Evolutionary conservation across 2,329 filamentous ascomycete genomes (phyloP).

Genomic region (Fusarium decemcellulare): DNA sequence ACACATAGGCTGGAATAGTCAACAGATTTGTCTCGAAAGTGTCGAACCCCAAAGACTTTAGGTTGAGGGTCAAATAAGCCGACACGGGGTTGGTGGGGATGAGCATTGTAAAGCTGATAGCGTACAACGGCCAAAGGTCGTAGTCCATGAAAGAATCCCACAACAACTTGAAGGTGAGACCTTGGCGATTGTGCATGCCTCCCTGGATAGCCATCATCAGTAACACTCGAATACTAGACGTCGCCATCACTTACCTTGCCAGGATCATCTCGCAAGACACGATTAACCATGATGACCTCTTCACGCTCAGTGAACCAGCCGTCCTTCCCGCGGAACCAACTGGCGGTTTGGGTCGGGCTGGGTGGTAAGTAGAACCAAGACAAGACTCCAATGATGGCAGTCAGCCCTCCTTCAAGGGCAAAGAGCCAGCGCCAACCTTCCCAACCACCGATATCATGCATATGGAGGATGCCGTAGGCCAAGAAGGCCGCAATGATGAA

Average conservation of each 20-base stretch:
- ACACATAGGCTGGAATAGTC: slow-evolving; percentile 63
- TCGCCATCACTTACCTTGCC: slow-evolving; percentile 48
- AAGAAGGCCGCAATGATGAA: slow-evolving; percentile 16
- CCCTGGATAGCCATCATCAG: slow-evolving; percentile 52
- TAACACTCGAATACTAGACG: accelerated
- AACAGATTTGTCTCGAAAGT: slow-evolving; percentile 70
- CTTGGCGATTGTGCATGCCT: slow-evolving; percentile 71
- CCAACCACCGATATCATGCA: slow-evolving; percentile 64
- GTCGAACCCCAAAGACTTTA: slow-evolving; percentile 63
- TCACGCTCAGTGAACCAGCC: slow-evolving; percentile 72
- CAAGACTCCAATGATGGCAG: slow-evolving; percentile 41
- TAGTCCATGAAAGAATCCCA: slow-evolving; percentile 67
- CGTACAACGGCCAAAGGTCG: slow-evolving; percentile 59
- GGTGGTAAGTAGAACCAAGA: slow-evolving; percentile 44
- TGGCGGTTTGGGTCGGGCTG: slow-evolving; percentile 61
- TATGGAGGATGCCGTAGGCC: slow-evolving; percentile 65
- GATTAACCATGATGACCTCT: slow-evolving; percentile 67
- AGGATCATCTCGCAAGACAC: slow-evolving; percentile 69
- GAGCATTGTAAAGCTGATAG: slow-evolving; percentile 41
- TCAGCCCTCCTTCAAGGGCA: slow-evolving; percentile 54
- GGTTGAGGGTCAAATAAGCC: slow-evolving; percentile 64
- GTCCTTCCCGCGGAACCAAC: slow-evolving; percentile 63
- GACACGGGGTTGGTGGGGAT: slow-evolving; percentile 44
- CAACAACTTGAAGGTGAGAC: slow-evolving; percentile 62
- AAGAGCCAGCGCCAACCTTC: slow-evolving; percentile 73